Base-by-base conservation (phyloP, 805 yeast genomes). In the Nakazawaea anatomiae region DNA sequence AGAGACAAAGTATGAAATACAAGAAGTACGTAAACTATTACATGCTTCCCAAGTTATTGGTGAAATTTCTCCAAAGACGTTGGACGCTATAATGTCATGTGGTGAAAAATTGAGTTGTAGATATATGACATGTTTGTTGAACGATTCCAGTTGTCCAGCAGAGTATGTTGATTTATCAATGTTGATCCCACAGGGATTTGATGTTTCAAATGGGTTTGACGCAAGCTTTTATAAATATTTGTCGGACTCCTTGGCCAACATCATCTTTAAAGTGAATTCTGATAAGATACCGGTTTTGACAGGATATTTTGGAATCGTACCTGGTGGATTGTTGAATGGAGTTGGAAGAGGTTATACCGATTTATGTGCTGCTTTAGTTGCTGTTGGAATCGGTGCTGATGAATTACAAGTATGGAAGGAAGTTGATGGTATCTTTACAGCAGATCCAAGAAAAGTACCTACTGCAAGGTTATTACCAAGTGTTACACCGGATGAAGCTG, bases 281-380 rank as follows among this genome's bases (percentile, higher is more conserved):
- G 71, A 67, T 27, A 58, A 77, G 12, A 84, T 91, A 27, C 99
- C 99, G 1, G 97, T 94, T 1, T 75, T 94, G 52, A 94, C 99
- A 32, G 99, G 99, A 2, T 94, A 89, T 67, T 94, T 94, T 60
- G 99, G 99, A 30, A 74, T 82, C 38, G 87, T 94, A n/a, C 98
- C 97, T 35, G 97, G 97, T 57, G 98, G 99, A 12, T 72, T 94
- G 51, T 73, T 94, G 57, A 86, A 86, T 60, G 89, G 95, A 48
- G 96, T 94, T 51, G 99, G 99, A 43, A 83, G 99, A 64, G 99
- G 99, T 39, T 94, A 94, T 69, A 94, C 99, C 8, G 99, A 94
- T 67, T 73, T 94, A 59, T 94, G 99, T 74, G 99, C 99, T 18
- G 99, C 98, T 1, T 76, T 94, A 62, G 79, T 90, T 39, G 97